Evolutionary conservation across 2,329 filamentous ascomycete genomes (phyloP).

Genomic region (Achaetomium macrosporum): DNA sequence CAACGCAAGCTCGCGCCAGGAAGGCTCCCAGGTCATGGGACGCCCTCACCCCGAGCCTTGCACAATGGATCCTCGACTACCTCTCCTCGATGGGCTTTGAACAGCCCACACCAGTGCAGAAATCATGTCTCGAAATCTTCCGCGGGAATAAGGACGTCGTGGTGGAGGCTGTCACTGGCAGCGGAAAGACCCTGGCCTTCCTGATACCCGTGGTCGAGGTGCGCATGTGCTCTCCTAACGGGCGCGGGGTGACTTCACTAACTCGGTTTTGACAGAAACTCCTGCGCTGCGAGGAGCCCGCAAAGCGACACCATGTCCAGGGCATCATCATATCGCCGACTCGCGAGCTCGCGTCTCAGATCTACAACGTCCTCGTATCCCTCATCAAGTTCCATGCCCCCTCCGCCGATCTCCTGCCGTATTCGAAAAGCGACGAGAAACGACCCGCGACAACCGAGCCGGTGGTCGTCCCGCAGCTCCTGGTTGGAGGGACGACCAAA

Average conservation of each 20-base stretch:
- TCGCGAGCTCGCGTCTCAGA: slow-evolving; percentile 86
- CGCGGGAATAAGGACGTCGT: slow-evolving; percentile 76
- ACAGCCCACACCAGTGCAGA: slow-evolving; percentile 76
- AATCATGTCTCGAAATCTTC: slow-evolving; percentile 71
- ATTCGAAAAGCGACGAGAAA: slow-evolving; percentile 51
- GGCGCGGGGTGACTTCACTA: slow-evolving; percentile 51
- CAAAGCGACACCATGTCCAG: slow-evolving; percentile 83
- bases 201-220: slow-evolving; percentile 30
- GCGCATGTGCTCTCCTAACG: slow-evolving; percentile 36
- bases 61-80: slow-evolving; percentile 73
- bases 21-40: slow-evolving; percentile 53
- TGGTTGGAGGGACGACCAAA: slow-evolving; percentile 73
- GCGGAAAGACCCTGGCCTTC: slow-evolving; percentile 84
- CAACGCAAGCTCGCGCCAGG: slow-evolving; percentile 25
- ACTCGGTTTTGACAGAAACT: slow-evolving; percentile 55
- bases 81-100: slow-evolving; percentile 68
- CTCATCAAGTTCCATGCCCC: slow-evolving; percentile 77
- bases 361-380: slow-evolving; percentile 71
- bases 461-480: slow-evolving; percentile 74
- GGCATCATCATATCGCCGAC: slow-evolving; percentile 92
- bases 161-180: slow-evolving; percentile 79
- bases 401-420: slow-evolving; percentile 61
- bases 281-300: slow-evolving; percentile 70
- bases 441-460: slow-evolving; percentile 41
- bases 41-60: slow-evolving; percentile 62